Conservation (phyloP, 2,329 filamentous ascomycete species). For the Capronia epimyces region DNA sequence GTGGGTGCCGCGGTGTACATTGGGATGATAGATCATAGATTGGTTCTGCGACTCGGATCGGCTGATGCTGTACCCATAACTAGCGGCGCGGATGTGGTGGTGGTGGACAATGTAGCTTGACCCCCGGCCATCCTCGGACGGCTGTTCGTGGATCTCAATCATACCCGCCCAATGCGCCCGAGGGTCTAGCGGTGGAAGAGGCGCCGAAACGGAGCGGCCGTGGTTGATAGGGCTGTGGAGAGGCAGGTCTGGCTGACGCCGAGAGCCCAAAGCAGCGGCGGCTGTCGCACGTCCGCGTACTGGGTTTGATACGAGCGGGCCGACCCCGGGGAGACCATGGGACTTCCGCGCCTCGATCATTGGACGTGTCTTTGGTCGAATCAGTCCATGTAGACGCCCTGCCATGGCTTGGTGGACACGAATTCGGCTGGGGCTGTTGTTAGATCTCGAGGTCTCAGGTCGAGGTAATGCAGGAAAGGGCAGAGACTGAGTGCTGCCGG, state of each 20-base stretch:
- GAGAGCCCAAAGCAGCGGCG: conserved; percentile 3
- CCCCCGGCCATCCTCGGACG: conserved; percentile 14
- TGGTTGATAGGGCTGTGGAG: conserved; percentile 4
- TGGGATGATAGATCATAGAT: conserved; percentile 37
- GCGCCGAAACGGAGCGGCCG: conserved; percentile 24
- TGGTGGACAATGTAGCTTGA: conserved; percentile 21
- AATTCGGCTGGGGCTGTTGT: conserved; percentile 9
- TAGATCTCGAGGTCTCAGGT: conserved; percentile 26
- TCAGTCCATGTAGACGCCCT: conserved; percentile 12
- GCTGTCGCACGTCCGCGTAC: conserved; percentile 17
- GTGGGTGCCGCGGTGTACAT: conserved; percentile 1
- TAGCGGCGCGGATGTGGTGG: conserved; percentile 28
- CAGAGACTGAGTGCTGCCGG: conserved; percentile 9
- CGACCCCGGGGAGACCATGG: conserved; percentile 25
- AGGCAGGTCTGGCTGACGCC: conserved; percentile 15
- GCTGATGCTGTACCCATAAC: conserved; percentile 45
- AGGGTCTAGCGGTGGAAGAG: conserved; percentile 39
- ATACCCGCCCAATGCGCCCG: conserved; percentile 41
- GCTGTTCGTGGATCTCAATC: conserved; percentile 21
- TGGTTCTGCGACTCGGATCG: conserved; percentile 10
- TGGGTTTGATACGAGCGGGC: conserved; percentile 28
- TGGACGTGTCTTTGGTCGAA: conserved; percentile 15
- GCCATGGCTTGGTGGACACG: conserved; percentile 18
- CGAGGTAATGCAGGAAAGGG: conserved; percentile 24
- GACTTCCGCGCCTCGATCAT: conserved; percentile 26